phyloP scores from a whole-genome alignment of 2,329 filamentous ascomycete species.

The Chaetothyriales sp. region DNA sequence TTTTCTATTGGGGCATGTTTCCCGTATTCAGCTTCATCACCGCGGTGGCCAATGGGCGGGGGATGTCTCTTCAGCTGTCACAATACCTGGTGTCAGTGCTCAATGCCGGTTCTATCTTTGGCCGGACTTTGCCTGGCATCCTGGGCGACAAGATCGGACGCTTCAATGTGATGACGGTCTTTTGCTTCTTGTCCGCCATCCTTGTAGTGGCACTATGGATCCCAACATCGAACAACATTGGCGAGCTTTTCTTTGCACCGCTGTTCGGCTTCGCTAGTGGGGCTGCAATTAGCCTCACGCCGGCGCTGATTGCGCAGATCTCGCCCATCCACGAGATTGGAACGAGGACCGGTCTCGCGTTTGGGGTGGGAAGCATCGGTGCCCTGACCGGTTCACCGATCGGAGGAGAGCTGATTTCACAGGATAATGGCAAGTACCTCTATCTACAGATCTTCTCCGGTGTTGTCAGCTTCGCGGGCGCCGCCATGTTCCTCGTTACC shows the following conservation, averaged over 20 bases:
- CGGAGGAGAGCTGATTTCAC: constrained; percentile 42
- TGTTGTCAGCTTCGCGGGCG: constrained; percentile 35
- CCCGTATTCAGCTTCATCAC: constrained; percentile 19
- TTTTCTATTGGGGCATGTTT: constrained; percentile 22
- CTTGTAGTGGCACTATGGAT: constrained; percentile 44
- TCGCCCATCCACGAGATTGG: constrained; percentile 58
- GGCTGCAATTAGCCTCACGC: constrained; percentile 49
- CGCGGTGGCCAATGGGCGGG: constrained; percentile 12
- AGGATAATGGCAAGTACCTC: constrained; percentile 40
- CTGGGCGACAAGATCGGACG: constrained; percentile 41
- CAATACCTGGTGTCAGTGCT: constrained; percentile 20
- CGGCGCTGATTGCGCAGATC: constrained; percentile 50
- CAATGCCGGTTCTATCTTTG: constrained; percentile 33
- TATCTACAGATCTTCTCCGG: constrained; percentile 55
- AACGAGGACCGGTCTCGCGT: constrained; percentile 51
- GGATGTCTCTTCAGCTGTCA: constrained; percentile 16
- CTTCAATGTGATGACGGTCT: constrained; percentile 41
- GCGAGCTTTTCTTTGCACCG: constrained; percentile 51
- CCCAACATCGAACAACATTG: constrained; percentile 38
- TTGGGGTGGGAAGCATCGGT: constrained; percentile 48
- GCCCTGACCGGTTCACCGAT: constrained; percentile 56
- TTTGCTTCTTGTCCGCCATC: constrained; percentile 35
- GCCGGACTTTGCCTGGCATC: constrained; percentile 42
- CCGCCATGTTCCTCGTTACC: constrained; percentile 25
- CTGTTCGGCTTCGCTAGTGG: constrained; percentile 59